Conservation (phyloP, 495 filamentous ascomycete species). For the Parmelia sp. region DNA sequence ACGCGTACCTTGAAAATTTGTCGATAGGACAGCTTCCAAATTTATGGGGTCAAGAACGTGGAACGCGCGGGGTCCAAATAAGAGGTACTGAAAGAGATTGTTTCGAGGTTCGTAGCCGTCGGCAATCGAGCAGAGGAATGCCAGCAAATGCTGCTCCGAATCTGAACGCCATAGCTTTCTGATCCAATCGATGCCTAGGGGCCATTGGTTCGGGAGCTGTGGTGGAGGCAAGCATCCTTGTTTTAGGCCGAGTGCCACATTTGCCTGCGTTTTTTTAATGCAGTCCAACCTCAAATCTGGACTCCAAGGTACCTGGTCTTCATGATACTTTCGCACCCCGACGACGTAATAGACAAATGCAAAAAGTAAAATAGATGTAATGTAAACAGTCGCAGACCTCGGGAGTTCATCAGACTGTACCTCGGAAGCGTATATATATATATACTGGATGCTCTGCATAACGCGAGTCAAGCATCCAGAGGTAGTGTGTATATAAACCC, state of each 20-base stretch:
- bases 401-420: neutral
- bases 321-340: conserved; percentile 1
- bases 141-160: conserved; percentile 27
- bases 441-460: neutral
- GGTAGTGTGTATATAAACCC: neutral
- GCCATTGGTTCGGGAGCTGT: conserved; percentile 30
- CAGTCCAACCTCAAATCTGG: neutral
- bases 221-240: conserved; percentile 32
- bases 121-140: conserved; percentile 28
- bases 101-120: conserved; percentile 25
- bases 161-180: conserved; percentile 30
- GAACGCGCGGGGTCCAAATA: conserved; percentile 24
- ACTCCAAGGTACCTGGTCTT: conserved; percentile 9
- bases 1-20: conserved; percentile 25
- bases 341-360: neutral
- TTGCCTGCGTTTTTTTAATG: conserved; percentile 7
- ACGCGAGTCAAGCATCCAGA: neutral
- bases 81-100: conserved; percentile 28
- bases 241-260: conserved; percentile 14
- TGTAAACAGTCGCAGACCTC: neutral
- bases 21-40: conserved; percentile 35
- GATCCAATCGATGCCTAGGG: conserved; percentile 35
- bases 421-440: neutral
- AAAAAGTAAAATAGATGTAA: neutral
- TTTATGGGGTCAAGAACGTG: conserved; percentile 33